Percentiles rank a stretch among this genome's conserved stretches.
Evolutionary conservation across 768 basidiomycete species (phyloP).

Genomic region (Boletus tylopilopsis): DNA sequence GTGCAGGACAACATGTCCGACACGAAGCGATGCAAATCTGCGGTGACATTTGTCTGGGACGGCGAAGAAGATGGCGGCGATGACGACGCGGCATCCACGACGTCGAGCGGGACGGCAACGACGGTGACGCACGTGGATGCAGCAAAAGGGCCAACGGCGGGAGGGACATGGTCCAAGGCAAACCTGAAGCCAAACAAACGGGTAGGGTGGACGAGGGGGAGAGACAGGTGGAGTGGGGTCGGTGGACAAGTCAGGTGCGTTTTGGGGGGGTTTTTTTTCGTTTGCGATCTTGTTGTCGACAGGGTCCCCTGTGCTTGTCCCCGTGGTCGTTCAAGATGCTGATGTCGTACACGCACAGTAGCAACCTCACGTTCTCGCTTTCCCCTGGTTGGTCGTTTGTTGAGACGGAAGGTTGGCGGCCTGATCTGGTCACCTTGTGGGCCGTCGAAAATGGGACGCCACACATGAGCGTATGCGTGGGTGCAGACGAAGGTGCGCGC

Average conservation of each 20-base stretch:
- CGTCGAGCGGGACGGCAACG: background rate
- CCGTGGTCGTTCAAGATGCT: no score
- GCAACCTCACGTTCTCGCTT: conserved; percentile 79
- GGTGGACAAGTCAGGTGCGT: conserved; percentile 8
- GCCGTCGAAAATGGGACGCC: conserved; percentile 19
- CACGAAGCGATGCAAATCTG: conserved; percentile 3
- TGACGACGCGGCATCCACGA: conserved; percentile 3
- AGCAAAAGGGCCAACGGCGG: background rate
- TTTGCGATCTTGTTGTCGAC: no score
- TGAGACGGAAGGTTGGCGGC: conserved; percentile 73
- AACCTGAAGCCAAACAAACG: conserved; percentile 11
- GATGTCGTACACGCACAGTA: conserved; percentile 42
- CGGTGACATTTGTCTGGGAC: background rate
- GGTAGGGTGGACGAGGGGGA: conserved; percentile 9
- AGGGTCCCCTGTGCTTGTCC: no score
- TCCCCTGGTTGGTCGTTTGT: conserved; percentile 72
- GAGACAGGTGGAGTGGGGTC: conserved; percentile 15
- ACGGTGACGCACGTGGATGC: background rate
- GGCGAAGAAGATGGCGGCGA: conserved; percentile 11
- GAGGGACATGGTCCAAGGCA: conserved; percentile 13
- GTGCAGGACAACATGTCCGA: conserved; percentile 18
- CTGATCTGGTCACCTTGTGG: conserved; percentile 62
- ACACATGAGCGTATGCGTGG: conserved; percentile 8
- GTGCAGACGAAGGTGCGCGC: conserved; percentile 26
- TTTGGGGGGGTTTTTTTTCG: background rate